Evolutionary conservation across 2,329 filamentous ascomycete species (phyloP), one percentile per base, ranked within the genome.

Genomic region (Penicillium sp.): DNA sequence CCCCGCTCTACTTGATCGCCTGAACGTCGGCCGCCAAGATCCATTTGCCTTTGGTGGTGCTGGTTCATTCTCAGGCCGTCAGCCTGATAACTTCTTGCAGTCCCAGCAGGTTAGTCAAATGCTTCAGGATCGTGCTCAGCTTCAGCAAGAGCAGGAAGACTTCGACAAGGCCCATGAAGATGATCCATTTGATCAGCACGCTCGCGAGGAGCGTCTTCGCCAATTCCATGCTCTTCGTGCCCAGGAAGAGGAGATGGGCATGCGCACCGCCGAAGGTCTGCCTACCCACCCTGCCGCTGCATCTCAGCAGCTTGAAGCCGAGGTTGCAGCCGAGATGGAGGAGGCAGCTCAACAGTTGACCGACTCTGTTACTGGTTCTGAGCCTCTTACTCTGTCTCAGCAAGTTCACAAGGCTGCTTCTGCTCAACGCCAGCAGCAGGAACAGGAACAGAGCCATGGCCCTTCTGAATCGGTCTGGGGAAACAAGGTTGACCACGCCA

Each of bases 141-240:
- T 86, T 37, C 81, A 85, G 65, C 81, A 84, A 57, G 84, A 86
- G 67, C 84, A 87, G 67, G 80, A 82, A 35, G 79, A 84, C 55
- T 82, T 82, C 60, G 76, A 78, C 56, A 70, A 69, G 56, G 64
- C 66, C 5, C 75, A 78, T 57, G 69, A 72, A 31, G 75, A 77
- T 58, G 72, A 69, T 58, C 74, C 79, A 50, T 77, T 79, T 56
- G 79, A 81, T 52, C 77, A 80, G 60, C 75, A 82, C 64, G 76
- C 75, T 31, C 79, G 80, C 49, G 80, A 81, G 59, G 89, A 90
- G 45, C 87, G 92, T 44, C 80, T 97, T 20, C 85, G 89, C 63
- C 88, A 97, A 69, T 97, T 97, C 70, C 85, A 95, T 65, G 84
- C 88, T 31, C 77, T 94, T 48, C 84, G 89, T 64, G 83, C 87